Base-by-base conservation (phyloP, 352 stramenopile species). In the Globisporangium canariense region DNA sequence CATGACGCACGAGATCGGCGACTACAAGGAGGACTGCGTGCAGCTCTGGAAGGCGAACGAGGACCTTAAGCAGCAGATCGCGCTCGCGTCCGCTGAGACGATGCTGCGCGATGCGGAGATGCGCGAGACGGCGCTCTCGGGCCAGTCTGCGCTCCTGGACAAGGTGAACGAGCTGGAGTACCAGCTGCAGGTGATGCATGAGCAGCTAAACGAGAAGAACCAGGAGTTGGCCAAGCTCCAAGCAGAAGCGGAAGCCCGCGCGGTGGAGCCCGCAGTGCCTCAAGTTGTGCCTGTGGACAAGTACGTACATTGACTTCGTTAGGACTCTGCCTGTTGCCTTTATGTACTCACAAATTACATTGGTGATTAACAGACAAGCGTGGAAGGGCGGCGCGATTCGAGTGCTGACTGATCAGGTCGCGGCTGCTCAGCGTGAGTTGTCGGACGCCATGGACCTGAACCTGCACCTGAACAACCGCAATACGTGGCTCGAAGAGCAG, bases 371-470 rank as follows among this genome's bases (percentile, higher is more conserved):
- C 38, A 71, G 65, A n/a, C 47, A 68, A 62, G 60, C 50, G 28
- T 88, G 58, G 84, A 78, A 83, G 58, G 70, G 68, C 66, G 79
- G 72, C 54, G 65, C 79, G 30, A 86, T 95, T 36, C 76, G 78
- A 13, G 50, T 90, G 16, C 70, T 95, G 2, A 90, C 86, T 0
- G 79, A 91, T 13, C 86, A 95, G 57, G 83, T 92, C 40, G 69
- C 75, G 3, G 78, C 76, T 30, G 78, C 80, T 25, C 86, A 95
- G 64, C 77, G 74, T 36, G 84, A 93, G 62, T 68, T 95, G 7
- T 90, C 83, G n/a, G 81, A 92, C 20, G 81, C 84, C 4, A 93
- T 95, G 84, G 81, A 93, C 25, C 54, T 95, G 57, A 93, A 93
- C 45, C 65, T 93, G 30, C 79, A 91, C 32, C 61, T 95, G 50